phyloP scores from a whole-genome alignment of 768 basidiomycete species.

The Mycena sanguinolenta region DNA sequence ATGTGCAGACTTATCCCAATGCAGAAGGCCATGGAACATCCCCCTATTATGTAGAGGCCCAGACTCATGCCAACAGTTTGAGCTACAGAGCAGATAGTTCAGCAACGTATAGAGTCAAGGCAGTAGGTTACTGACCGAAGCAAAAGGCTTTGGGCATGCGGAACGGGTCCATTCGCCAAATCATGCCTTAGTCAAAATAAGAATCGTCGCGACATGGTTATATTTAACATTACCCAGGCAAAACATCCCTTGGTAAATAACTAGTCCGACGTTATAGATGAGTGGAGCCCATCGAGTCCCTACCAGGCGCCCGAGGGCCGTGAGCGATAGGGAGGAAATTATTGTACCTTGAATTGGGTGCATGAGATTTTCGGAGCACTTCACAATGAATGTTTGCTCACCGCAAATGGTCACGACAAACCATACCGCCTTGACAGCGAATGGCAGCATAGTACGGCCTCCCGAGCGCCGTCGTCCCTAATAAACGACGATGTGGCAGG shows the following conservation, averaged over 20 bases:
- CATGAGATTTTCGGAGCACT: background rate
- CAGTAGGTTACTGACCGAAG: slow-evolving; percentile 4
- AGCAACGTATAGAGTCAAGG: background rate
- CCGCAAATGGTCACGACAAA: slow-evolving; percentile 8
- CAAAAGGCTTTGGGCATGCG: slow-evolving; percentile 33
- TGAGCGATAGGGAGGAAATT: background rate
- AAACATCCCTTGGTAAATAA: slow-evolving; percentile 24
- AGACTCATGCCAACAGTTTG: slow-evolving; percentile 21
- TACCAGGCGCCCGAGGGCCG: background rate
- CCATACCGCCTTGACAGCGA: slow-evolving; percentile 33
- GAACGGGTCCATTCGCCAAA: slow-evolving; percentile 36
- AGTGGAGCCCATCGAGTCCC: background rate
- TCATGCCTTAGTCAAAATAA: slow-evolving; percentile 22
- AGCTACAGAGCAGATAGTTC: background rate
- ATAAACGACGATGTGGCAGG: background rate
- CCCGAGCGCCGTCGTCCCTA: slow-evolving; percentile 1
- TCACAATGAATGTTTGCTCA: background rate
- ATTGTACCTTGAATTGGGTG: background rate
- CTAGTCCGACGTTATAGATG: background rate
- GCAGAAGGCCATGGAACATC: slow-evolving; percentile 11
- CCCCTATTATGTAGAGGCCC: background rate
- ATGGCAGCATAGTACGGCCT: slow-evolving; percentile 30
- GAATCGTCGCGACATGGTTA: background rate
- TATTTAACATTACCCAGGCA: slow-evolving; percentile 27
- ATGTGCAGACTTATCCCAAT: slow-evolving; percentile 15